Base-by-base conservation (phyloP, 2,329 filamentous ascomycete species). In the Cryphonectria parasitica region DNA sequence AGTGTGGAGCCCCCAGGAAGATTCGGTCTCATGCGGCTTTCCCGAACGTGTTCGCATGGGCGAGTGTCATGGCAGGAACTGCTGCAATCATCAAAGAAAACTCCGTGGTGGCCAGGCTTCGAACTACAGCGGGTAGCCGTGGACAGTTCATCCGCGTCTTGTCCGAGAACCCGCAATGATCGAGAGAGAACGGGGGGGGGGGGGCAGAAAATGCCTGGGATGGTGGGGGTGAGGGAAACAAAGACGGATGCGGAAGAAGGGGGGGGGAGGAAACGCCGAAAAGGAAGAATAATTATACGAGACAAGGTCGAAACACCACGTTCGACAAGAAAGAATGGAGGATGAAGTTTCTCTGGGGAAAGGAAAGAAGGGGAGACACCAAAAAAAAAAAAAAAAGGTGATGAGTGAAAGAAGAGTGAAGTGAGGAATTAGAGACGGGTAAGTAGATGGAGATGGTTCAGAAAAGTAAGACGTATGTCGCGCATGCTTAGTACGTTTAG, bases 31-130 rank as follows among this genome's bases (percentile, higher is more conserved):
- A 82, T 83, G 82, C 81, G 80, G 79, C 77, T 79, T 81, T 76
- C 82, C 82, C 78, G 80, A 82, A 83, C 80, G 80, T 83, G 82
- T 83, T 83, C 81, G 81, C 81, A 82, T 81, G 77, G 77, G 76
- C 74, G 73, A 74, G 74, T 76, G 77, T 79, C 72, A 79, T 77
- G 77, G 73, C 73, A 74, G 71, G 64, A 64, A 74, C 77, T 78
- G 78, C 78, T 49, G 45, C 45, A 49, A 49, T 49, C 82, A 80
- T 79, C 77, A 79, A 75, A 78, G 75, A 74, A 77, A 67, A 19
- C 6, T 22, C 39, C 64, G 61, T 43, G 66, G 63, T 34, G 41
- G 43, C 69, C 65, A 25, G 62, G 67, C 45, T 62, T 67, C 43
- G 52, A 54, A 43, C 49, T 66, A 66, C 67, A 49, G 81, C 75